A percentile compares a stretch with the other conserved stretches of the same genome.
phyloP scores from a whole-genome alignment of 495 filamentous ascomycete species.

The Pseudoneurospora amorphoporcata region DNA sequence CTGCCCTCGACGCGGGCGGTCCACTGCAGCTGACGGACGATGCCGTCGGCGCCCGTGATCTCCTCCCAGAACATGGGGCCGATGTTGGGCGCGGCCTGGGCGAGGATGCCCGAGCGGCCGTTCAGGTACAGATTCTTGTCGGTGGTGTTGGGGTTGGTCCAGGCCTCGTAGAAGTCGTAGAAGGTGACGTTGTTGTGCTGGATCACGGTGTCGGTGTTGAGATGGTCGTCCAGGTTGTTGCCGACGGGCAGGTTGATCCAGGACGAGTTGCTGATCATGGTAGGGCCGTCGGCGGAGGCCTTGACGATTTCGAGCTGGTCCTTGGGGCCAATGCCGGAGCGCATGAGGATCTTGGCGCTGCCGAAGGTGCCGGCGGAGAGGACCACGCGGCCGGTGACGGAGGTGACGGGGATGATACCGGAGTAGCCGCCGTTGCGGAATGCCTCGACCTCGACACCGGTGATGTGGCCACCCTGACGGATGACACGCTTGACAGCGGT shows the following conservation, averaged over 20 bases:
- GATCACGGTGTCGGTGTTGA: constrained; percentile 54
- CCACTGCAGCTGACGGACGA: constrained; percentile 56
- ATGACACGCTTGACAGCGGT: constrained; percentile 57
- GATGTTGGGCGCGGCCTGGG: constrained; percentile 61
- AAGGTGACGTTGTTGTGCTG: constrained; percentile 48
- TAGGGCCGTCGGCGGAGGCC: constrained; percentile 40
- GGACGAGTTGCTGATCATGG: constrained; percentile 38
- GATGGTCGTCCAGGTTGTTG: constrained; percentile 62
- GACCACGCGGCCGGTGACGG: constrained; percentile 52
- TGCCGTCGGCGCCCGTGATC: constrained; percentile 49
- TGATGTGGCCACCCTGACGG: constrained; percentile 49
- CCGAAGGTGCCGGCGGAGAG: constrained; percentile 61
- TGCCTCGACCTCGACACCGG: constrained; percentile 57
- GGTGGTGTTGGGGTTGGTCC: constrained; percentile 29
- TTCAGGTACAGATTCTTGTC: constrained; percentile 29
- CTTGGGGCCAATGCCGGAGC: constrained; percentile 53
- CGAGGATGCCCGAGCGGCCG: constrained; percentile 49
- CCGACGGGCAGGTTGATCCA: constrained; percentile 72
- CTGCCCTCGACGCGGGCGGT: constrained; percentile 51
- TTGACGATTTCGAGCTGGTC: constrained; percentile 50
- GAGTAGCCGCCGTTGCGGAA: constrained; percentile 43
- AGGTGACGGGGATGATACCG: constrained; percentile 51
- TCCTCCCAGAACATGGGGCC: constrained; percentile 53
- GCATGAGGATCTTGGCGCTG: constrained; percentile 57
- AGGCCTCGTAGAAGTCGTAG: constrained; percentile 57